Evolutionary conservation across 2,329 filamentous ascomycete species (phyloP).

Genomic region (Botrytis elliptica): DNA sequence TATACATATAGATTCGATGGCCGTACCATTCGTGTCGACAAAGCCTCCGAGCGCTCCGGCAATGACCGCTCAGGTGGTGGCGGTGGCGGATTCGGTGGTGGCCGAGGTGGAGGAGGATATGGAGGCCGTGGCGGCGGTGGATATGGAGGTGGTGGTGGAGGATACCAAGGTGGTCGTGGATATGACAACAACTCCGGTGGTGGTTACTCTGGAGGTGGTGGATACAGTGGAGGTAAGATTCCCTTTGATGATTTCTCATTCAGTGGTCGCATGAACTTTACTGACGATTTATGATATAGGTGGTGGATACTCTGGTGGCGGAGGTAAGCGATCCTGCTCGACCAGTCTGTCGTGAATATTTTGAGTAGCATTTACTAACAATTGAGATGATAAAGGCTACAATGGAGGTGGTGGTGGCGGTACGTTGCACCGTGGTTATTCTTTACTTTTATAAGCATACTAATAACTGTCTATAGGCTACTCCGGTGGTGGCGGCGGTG

Average conservation of each 20-base stretch:
- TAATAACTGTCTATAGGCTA: constrained; percentile 12
- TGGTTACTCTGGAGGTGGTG: constrained; percentile 30
- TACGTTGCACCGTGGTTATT: constrained; percentile 6
- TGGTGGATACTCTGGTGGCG: constrained; percentile 24
- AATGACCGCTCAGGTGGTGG: constrained; percentile 41
- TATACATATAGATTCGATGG: constrained; percentile 73
- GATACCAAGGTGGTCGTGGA: constrained; percentile 37
- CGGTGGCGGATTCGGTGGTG: constrained; percentile 39
- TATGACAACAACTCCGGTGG: constrained; percentile 39
- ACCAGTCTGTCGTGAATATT: constrained; percentile 14
- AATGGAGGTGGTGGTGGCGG: constrained; percentile 20
- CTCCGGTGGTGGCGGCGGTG: constrained; percentile 7
- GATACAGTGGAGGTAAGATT: constrained; percentile 22
- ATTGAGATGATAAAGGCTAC: constrained; percentile 20
- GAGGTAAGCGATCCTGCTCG: constrained; percentile 29
- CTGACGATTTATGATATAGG: constrained; percentile 7
- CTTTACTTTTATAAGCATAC: not conserved
- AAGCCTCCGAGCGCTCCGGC: constrained; percentile 62
- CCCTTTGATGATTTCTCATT: not conserved
- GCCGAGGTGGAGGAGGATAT: constrained; percentile 41
- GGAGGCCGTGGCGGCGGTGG: constrained; percentile 46
- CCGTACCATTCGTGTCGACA: constrained; percentile 91
- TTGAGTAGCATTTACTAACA: constrained; percentile 16
- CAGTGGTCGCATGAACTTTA: not conserved
- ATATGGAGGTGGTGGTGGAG: constrained; percentile 48